Evolutionary conservation across 441 rosid species (phyloP).

Genomic region (Erodium trifolium): DNA sequence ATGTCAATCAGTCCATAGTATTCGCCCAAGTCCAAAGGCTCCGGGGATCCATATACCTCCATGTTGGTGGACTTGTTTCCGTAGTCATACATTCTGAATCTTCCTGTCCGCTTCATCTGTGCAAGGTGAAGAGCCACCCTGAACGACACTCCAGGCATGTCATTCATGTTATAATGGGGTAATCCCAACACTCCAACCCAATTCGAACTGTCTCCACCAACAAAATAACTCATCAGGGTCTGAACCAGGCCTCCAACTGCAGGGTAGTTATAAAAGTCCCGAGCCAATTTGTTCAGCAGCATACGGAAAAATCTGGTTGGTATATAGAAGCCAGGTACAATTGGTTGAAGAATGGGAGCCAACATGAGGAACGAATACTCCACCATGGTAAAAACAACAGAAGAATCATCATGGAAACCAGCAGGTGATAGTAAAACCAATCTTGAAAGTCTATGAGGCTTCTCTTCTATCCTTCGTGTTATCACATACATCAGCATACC

Average conservation of each 20-base stretch:
- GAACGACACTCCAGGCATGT: conserved; percentile 89
- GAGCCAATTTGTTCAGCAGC: conserved; percentile 87
- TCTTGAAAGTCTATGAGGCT: conserved; percentile 77
- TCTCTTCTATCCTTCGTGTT: conserved; percentile 54
- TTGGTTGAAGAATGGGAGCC: conserved; percentile 51
- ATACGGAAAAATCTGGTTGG: conserved; percentile 93
- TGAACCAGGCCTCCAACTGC: conserved; percentile 95
- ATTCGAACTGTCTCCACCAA: conserved; percentile 94
- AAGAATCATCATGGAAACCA: conserved; percentile 84
- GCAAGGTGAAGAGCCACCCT: conserved; percentile 80
- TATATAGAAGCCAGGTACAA: conserved; percentile 79
- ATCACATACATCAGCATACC: conserved; percentile 72
- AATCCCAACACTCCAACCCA: conserved; percentile 91
- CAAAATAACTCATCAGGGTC: conserved; percentile 72
- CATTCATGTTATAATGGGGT: conserved; percentile 95
- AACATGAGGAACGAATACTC: conserved; percentile 49
- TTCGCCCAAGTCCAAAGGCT: conserved; percentile 82
- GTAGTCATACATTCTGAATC: conserved; percentile 78
- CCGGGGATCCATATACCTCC: conserved; percentile 61
- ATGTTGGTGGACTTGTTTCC: conserved; percentile 59
- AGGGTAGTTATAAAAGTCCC: conserved; percentile 92
- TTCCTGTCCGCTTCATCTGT: conserved; percentile 64
- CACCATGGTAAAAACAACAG: conserved; percentile 40
- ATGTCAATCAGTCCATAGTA: conserved; percentile 51
- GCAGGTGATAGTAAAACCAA: conserved; percentile 82